Conservation (phyloP, 2,329 filamentous ascomycete species). For the Ophiostoma pallidulum region DNA sequence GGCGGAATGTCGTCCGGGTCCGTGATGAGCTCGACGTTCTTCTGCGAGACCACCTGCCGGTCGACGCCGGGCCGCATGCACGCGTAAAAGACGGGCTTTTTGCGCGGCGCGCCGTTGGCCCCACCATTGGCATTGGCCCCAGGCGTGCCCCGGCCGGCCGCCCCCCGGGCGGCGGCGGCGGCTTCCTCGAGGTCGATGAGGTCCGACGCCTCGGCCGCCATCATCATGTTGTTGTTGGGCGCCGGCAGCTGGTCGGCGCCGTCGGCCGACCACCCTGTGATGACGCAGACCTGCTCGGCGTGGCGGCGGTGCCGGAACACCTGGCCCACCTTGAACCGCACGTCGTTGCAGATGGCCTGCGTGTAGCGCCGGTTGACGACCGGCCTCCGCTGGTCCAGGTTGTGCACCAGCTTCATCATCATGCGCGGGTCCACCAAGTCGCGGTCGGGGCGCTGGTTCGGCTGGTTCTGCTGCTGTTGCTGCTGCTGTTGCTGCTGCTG, state of each 20-base stretch:
- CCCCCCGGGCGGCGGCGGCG: not conserved
- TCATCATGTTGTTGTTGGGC: slow-evolving; percentile 18
- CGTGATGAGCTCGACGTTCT: slow-evolving; percentile 62
- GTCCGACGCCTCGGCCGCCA: slow-evolving; percentile 21
- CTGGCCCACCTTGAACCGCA: slow-evolving; percentile 66
- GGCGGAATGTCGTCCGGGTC: slow-evolving; percentile 39
- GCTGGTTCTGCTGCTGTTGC: not conserved
- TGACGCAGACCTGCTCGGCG: slow-evolving; percentile 65
- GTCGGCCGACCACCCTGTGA: slow-evolving; percentile 72
- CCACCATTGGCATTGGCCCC: not conserved
- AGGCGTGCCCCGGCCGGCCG: not conserved
- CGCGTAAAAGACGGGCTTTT: slow-evolving; percentile 62
- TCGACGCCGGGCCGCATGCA: slow-evolving; percentile 49
- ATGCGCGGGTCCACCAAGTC: slow-evolving; percentile 28
- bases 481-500: not conserved
- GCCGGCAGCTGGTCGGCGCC: slow-evolving; percentile 20
- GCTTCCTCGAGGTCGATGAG: slow-evolving; percentile 20
- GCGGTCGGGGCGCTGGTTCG: slow-evolving; percentile 19
- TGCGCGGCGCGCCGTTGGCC: not conserved
- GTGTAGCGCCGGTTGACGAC: slow-evolving; percentile 25
- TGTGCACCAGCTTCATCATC: slow-evolving; percentile 32
- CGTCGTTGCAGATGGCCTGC: slow-evolving; percentile 27
- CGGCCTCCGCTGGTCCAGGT: slow-evolving; percentile 35
- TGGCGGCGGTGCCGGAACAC: slow-evolving; percentile 78
- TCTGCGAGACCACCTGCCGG: slow-evolving; percentile 64